Percentiles rank a stretch among this genome's conserved stretches.
These are phyloP conservation scores for Beauveria sp. DNA, from an alignment of 2,329 filamentous ascomycete species.

Conservation along the genomic window DNA sequence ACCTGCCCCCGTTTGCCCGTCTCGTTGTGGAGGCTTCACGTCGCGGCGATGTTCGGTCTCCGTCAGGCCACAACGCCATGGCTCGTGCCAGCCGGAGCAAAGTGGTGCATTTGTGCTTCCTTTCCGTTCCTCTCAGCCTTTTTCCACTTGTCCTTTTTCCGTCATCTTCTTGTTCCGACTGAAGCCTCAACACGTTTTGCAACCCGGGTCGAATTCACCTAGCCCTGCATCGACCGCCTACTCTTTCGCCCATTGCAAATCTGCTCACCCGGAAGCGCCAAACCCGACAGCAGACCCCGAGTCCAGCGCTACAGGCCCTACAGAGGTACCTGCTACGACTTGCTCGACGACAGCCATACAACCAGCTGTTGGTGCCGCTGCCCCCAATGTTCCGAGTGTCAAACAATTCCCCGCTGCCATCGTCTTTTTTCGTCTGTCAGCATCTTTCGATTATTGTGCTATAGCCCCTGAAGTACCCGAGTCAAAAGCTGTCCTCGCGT, in stretches of 20 bases:
- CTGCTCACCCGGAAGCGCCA: not conserved
- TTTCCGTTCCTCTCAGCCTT: not conserved
- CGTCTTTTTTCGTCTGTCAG: not conserved
- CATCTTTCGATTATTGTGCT: not conserved
- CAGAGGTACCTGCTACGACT: no score
- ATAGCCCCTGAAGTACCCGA: no score
- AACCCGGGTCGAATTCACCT: no score
- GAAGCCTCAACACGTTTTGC: not conserved
- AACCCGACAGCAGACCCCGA: not conserved
- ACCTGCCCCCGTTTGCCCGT: not conserved
- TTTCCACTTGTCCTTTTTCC: not conserved
- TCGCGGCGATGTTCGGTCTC: constrained; percentile 7
- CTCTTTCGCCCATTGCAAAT: not conserved
- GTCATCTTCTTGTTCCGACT: not conserved
- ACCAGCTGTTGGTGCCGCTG: not conserved
- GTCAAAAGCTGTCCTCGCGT: no score
- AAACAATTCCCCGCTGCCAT: not conserved
- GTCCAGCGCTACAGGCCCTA: no score
- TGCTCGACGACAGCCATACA: no score
- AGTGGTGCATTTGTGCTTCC: not conserved
- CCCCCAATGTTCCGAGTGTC: not conserved
- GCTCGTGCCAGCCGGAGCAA: constrained; percentile 2
- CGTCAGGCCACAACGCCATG: not conserved
- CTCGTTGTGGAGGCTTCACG: not conserved
- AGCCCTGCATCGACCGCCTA: no score